These are phyloP conservation scores for Quercus variabilis DNA, from an alignment of 306 rosid species.

Conservation along the genomic window DNA sequence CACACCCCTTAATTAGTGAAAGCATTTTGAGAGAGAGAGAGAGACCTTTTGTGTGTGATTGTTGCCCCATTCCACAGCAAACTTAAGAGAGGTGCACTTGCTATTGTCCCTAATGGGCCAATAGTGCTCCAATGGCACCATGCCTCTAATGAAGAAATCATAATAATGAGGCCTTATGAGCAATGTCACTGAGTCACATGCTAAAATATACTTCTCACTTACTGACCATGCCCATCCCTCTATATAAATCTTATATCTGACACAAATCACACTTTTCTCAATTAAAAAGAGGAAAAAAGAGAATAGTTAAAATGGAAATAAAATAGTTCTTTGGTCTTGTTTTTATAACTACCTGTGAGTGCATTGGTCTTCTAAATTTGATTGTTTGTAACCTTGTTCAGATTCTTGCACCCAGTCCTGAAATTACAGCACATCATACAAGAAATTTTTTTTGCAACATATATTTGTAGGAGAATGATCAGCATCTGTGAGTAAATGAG, in stretches of 20 bases:
- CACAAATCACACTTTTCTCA: background rate
- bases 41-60: constrained; percentile 41
- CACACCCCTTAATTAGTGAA: no score
- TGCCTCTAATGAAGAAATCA: constrained; percentile 66
- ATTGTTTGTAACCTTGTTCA: constrained; percentile 60
- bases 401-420: constrained; percentile 79
- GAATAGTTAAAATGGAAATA: background rate
- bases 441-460: background rate
- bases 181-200: constrained; percentile 63
- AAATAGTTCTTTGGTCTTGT: background rate
- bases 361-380: constrained; percentile 76
- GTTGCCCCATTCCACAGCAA: constrained; percentile 84
- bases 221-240: constrained; percentile 90
- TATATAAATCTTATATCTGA: constrained; percentile 64
- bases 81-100: constrained; percentile 69
- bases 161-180: constrained; percentile 46
- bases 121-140: constrained; percentile 64
- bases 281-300: background rate
- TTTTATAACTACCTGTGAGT: constrained; percentile 32
- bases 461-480: background rate
- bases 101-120: constrained; percentile 61
- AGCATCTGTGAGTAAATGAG: background rate
- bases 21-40: background rate
- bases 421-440: background rate
- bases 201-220: constrained; percentile 73